A percentile compares a stretch with the other conserved stretches of the same genome.
Evolutionary conservation across 352 stramenopile genomes (phyloP).

Genomic region (Pythium phragmitis): DNA sequence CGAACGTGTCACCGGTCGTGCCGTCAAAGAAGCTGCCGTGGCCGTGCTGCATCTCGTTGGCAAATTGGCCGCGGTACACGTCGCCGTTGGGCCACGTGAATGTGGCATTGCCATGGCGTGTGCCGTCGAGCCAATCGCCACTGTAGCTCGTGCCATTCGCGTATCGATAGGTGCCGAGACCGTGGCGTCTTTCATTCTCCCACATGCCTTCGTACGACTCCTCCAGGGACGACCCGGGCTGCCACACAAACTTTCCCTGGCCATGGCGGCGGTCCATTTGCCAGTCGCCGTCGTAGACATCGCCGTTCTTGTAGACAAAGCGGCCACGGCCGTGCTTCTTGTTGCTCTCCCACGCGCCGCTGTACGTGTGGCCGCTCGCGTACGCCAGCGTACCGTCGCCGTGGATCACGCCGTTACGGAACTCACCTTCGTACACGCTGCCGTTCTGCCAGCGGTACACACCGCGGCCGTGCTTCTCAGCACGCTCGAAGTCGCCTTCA

Average conservation of each 20-base stretch:
- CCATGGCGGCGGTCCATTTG: conserved; percentile 54
- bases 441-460: conserved; percentile 76
- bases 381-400: conserved; percentile 60
- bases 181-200: conserved; percentile 61
- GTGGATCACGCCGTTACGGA: conserved; percentile 62
- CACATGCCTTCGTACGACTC: conserved; percentile 83
- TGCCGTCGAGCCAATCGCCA: conserved; percentile 66
- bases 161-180: conserved; percentile 61
- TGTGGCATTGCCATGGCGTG: conserved; percentile 66
- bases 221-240: conserved; percentile 44
- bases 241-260: conserved; percentile 59
- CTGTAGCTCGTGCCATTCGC: conserved; percentile 56
- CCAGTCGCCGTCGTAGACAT: conserved; percentile 82
- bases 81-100: conserved; percentile 88
- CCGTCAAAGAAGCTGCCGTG: conserved; percentile 63
- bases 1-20: conserved; percentile 51
- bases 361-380: conserved; percentile 63
- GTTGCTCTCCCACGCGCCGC: conserved; percentile 62
- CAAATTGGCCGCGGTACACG: conserved; percentile 80
- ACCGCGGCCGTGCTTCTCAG: conserved; percentile 63
- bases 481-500: conserved; percentile 59
- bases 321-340: conserved; percentile 77
- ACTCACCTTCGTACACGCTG: conserved; percentile 74
- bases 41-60: conserved; percentile 79
- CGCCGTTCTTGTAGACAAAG: conserved; percentile 81